Evolutionary conservation across 164 flowering plant species (phyloP), one percentile per base, ranked within the genome.

Genomic region (Pachysandra terminalis): DNA sequence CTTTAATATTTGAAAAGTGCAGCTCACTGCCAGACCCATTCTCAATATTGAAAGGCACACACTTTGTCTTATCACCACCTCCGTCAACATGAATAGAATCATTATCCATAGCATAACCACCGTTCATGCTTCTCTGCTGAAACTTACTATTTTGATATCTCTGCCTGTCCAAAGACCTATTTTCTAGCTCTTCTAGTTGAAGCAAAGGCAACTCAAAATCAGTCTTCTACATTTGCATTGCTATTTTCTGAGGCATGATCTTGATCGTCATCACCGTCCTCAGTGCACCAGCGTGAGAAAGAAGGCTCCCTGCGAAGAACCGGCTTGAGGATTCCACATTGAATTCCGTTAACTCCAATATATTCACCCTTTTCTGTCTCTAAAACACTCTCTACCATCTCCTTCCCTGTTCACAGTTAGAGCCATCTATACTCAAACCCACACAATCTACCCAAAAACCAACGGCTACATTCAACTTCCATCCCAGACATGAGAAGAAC

Each of bases 41-140:
- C 62, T 90, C 93, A 63, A 95, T 70, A 68, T 89, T 85, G 60
- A 92, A 87, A 12, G 96, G 86, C 61, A 57, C 79, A 67, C 74
- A 86, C 56, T 80, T 81, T 14, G 17, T 67, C 64, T 65, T 81
- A 68, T 66, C 64, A 64, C 70, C 82, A 77, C 64, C 67, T 64
- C 77, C 78, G 26, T 67, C 74, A 17, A 35, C 73, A 56, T 67
- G 67, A 55, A 22, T 65, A 66, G 80, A 68, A n/a, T n/a, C 61
- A 54, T 25, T 66, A 54, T 60, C 85, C 71, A 75, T 56, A 23
- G 59, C 45, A 64, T 66, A 69, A 63, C 56, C 75, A 67, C 80
- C 81, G 69, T 79, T 81, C 78, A 81, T 66, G 37, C 22, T 86
- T 74, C 67, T 72, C 63, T 69, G 68, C 73, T 72, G 64, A 61